phyloP scores from a whole-genome alignment of 805 yeast genomes.

The Wickerhamomyces sydowiorum region DNA sequence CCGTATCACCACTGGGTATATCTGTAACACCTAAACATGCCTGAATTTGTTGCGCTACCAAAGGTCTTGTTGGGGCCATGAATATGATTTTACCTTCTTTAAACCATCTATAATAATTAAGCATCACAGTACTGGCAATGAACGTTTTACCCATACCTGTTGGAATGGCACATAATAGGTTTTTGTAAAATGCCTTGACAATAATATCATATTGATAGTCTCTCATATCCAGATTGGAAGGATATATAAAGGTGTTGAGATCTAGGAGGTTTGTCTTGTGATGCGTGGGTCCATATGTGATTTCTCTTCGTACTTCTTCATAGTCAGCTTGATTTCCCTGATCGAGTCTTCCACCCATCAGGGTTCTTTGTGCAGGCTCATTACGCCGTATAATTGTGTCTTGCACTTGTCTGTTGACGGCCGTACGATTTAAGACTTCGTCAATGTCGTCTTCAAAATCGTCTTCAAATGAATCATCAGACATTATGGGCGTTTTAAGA shows the following conservation, averaged over 20 bases:
- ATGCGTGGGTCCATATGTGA: conserved; percentile 39
- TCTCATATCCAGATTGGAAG: conserved; percentile 76
- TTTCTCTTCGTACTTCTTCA: conserved; percentile 31
- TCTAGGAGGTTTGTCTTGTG: conserved; percentile 39
- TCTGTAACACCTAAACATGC: conserved; percentile 90
- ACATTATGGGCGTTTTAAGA: too few relatives aligned
- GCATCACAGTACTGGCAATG: conserved; percentile 90
- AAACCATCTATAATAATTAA: conserved; percentile 87
- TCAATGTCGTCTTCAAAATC: conserved; percentile 12
- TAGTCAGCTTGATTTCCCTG: conserved; percentile 18
- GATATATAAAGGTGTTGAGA: conserved; percentile 60
- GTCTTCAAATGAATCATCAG: conserved; percentile 28
- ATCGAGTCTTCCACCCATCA: conserved; percentile 23
- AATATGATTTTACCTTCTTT: conserved; percentile 73
- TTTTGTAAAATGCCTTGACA: conserved; percentile 60
- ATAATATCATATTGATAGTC: conserved; percentile 88
- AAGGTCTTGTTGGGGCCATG: conserved; percentile 95
- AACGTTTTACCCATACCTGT: conserved; percentile 98
- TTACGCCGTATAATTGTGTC: conserved; percentile 25
- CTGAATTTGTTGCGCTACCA: conserved; percentile 92
- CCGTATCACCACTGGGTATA: conserved; percentile 68
- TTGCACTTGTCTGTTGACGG: conserved; percentile 25
- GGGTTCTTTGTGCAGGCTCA: conserved; percentile 29
- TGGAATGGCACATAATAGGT: conserved; percentile 85
- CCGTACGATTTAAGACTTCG: conserved; percentile 20